Base-by-base conservation (phyloP, 83 land plant species). In the Picea engelmannii region DNA sequence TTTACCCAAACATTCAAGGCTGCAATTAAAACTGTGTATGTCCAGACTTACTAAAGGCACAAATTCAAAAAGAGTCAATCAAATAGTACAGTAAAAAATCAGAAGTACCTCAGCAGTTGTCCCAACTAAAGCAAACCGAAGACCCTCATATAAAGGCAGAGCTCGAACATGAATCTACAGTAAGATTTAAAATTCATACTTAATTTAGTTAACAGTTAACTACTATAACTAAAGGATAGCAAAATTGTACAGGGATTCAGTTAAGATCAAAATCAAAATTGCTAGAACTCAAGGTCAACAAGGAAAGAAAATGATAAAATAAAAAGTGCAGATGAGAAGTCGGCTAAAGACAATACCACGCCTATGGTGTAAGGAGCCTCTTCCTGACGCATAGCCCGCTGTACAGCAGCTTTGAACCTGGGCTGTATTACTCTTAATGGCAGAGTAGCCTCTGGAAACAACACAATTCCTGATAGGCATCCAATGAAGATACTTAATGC, bases 391-490 rank as follows among this genome's bases (percentile, higher is more conserved):
- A 95, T 84, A 42, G 98, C 96, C 83, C 89, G 87, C 78, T 92
- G 90, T n/a, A 94, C 93, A 69, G 96, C 94, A 44, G 94, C 94
- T 80, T 86, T 90, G 79, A 91, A 95, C 62, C 95, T 83, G 5
- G 94, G 90, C 64, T 92, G 87, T 76, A 92, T 82, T 38, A 97
- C 98, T 82, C 95, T 88, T 24, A 97, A 85, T 63, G 99, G 99
- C n/a, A 97, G 93, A 4, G 97, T 95, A 21, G 96, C 97, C 82
- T 94, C 99, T 23, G 99, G 99, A 78, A 97, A 97, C 7, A 97
- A 80, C 66, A 97, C 99, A 80, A 92, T 94, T 40, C 99, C 99
- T 97, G 87, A 23, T 44, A 38, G 76, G 52, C 38, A 78, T 16
- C 60, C 31, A 24, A 78, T 78, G 52, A 12, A 5, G 64, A 47